Base-by-base conservation (phyloP, 345 rosid genomes). In the Citrus maxima region DNA sequence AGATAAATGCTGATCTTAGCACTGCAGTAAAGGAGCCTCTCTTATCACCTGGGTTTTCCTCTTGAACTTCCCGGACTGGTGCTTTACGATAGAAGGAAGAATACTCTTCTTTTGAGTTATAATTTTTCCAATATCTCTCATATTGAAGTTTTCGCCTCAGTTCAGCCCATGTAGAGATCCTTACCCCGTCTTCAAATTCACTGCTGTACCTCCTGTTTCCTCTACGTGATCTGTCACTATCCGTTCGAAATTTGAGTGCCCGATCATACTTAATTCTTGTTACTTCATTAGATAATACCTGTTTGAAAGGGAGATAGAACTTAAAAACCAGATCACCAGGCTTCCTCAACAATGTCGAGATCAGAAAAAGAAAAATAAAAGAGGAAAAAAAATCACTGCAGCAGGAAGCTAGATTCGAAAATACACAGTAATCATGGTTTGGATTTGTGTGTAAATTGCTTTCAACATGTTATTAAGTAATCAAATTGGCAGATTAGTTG, bases 221-320 rank as follows among this genome's bases (percentile, higher is more conserved):
- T 78, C 88, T 67, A 58, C 82, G 73, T n/a, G 83, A 87, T 61
- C 84, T 81, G 54, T 80, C 77, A 61, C 78, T 38, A 51, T 80
- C 84, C 66, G 87, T 92, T 63, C 83, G 85, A 83, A 55, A 80
- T 76, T 79, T 78, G 68, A 91, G 89, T 27, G 84, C 81, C 69
- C 70, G 87, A 78, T 95, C 97, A 77, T 93, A 95, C 63, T 82
- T 86, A 62, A 35, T 77, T 87, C 97, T 90, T 72, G 95, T 65
- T 22, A 79, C 82, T 82, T 92, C 93, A 86, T 92, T 87, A 18
- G 99, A 93, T 63, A 95, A 84, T 40, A 92, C 89, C 99, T 93
- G 86, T 79, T 73, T 25, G 61, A 70, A 46, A 81, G 78, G 28
- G 73, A 67, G 62, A 69, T 63, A 73, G 0, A 16, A 70, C 58